phyloP scores from a whole-genome alignment of 176 grass and related monocot species.

The Paspalum notatum region DNA sequence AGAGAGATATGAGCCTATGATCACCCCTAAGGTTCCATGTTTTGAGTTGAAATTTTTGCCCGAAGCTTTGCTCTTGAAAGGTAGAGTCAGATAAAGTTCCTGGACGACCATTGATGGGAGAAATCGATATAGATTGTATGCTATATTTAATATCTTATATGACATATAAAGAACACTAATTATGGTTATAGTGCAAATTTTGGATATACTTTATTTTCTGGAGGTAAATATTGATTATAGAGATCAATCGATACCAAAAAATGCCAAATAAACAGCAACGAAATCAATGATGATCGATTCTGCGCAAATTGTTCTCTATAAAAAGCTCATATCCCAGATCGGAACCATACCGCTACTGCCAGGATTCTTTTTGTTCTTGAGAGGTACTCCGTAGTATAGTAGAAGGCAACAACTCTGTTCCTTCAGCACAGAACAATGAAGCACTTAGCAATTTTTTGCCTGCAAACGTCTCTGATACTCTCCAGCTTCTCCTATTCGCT shows the following conservation, averaged over 20 bases:
- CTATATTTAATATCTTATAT: not conserved
- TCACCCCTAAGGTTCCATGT: not conserved
- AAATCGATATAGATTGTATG: not conserved
- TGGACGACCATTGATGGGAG: not conserved
- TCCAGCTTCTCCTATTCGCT: slow-evolving; percentile 21
- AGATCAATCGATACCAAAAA: not conserved
- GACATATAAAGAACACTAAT: no score
- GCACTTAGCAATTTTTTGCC: slow-evolving; percentile 5
- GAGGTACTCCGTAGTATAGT: not conserved
- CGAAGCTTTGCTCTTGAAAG: not conserved
- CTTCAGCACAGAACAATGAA: slow-evolving; percentile 12
- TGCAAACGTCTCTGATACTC: slow-evolving; percentile 21
- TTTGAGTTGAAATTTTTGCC: not conserved
- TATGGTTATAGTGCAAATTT: no score
- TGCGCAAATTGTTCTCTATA: not conserved
- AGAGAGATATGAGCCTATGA: no score
- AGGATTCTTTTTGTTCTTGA: not conserved
- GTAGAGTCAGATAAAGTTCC: no score
- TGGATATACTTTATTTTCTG: no score
- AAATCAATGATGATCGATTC: not conserved
- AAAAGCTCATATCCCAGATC: not conserved
- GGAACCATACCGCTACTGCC: no score
- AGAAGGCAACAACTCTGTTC: not conserved
- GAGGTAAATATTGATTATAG: not conserved
- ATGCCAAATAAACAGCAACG: not conserved